Conservation (phyloP, 1,284 basidiomycete species). For the Sphaerobolus stellatus region DNA sequence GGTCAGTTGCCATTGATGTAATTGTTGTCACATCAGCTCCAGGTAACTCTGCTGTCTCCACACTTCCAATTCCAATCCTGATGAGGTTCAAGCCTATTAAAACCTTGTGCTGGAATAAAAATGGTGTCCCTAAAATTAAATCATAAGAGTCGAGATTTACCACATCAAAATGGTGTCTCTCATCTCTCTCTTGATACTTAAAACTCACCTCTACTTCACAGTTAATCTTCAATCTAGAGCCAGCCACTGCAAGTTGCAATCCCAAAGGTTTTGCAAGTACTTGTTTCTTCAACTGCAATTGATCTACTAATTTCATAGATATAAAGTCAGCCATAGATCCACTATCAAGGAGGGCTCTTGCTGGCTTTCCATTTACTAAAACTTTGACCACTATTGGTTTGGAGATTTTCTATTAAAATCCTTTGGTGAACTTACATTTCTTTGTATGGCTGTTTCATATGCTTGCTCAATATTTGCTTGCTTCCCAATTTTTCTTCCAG, state of each 20-base stretch:
- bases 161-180: conserved; percentile 27
- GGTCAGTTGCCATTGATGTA: not conserved
- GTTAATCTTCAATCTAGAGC: conserved; percentile 5
- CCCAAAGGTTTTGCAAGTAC: conserved; percentile 5
- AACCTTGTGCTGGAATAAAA: conserved; percentile 24
- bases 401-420: not conserved
- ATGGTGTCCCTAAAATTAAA: conserved; percentile 30
- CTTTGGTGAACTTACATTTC: not conserved
- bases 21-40: conserved; percentile 22
- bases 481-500: not conserved
- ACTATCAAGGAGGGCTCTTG: not conserved
- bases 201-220: not conserved
- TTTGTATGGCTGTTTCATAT: no score
- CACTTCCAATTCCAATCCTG: conserved; percentile 19
- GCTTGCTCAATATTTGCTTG: not conserved
- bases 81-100: conserved; percentile 26
- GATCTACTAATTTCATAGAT: conserved; percentile 12
- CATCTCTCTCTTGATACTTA: conserved; percentile 2
- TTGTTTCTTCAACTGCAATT: conserved; percentile 5
- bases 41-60: conserved; percentile 16
- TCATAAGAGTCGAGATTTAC: conserved; percentile 34
- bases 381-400: not conserved
- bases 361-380: not conserved
- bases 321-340: conserved; percentile 8
- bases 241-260: conserved; percentile 6